Evolutionary conservation across 2,329 filamentous ascomycete species (phyloP).

Genomic region (Pseudocercospora ulei): DNA sequence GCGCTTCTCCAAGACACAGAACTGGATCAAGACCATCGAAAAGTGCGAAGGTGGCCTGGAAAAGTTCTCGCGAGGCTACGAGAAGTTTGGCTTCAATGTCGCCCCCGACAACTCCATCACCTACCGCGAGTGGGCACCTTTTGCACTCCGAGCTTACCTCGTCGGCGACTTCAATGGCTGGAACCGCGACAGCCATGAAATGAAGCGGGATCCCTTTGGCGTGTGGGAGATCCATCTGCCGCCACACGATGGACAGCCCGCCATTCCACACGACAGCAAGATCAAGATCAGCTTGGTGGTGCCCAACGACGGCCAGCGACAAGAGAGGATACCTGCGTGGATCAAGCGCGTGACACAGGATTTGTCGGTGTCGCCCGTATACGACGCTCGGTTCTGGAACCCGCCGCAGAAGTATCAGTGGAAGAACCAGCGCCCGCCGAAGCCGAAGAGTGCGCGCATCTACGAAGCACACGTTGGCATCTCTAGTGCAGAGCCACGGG

Average conservation of each 20-base stretch:
- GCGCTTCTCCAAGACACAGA: conserved; percentile 67
- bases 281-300: conserved; percentile 81
- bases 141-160: conserved; percentile 71
- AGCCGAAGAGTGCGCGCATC: conserved; percentile 76
- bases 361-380: conserved; percentile 74
- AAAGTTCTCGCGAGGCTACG: conserved; percentile 79
- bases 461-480: conserved; percentile 99
- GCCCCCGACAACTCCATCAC: conserved; percentile 70
- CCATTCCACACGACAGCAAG: conserved; percentile 88
- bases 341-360: conserved; percentile 97
- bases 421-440: conserved; percentile 71
- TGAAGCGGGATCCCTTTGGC: conserved; percentile 77
- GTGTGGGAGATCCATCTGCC: conserved; percentile 77
- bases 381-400: conserved; percentile 96
- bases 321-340: conserved; percentile 89
- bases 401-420: conserved; percentile 79
- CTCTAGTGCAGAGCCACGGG: conserved; percentile 76
- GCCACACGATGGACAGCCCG: conserved; percentile 62
- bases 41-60: conserved; percentile 79
- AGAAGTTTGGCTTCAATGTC: conserved; percentile 78
- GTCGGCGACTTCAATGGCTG: conserved; percentile 95
- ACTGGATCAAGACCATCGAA: conserved; percentile 79
- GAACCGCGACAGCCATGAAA: conserved; percentile 71
- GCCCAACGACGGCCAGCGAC: conserved; percentile 61
- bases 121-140: conserved; percentile 95